Evolutionary conservation across 73 alveolate genomes (phyloP).

Genomic region (Paramecium sexaurelia): DNA sequence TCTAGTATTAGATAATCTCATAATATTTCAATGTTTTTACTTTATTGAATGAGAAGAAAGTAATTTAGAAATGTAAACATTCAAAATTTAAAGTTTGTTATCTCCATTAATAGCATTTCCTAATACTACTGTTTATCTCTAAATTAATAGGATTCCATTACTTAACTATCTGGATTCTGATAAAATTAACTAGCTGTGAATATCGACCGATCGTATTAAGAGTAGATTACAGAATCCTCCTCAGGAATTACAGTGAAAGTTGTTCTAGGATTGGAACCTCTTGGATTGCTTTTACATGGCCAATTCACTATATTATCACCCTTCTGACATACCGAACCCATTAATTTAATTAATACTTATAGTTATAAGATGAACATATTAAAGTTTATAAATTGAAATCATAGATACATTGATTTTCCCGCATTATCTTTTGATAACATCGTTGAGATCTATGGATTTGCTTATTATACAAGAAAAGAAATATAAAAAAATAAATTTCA

Average conservation of each 20-base stretch:
- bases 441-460: too few species aligned
- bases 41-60: slow-evolving; percentile 38
- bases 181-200: slow-evolving; percentile 36
- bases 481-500: neutral
- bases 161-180: slow-evolving; percentile 28
- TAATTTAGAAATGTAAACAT: slow-evolving; percentile 1
- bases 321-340: slow-evolving; percentile 46
- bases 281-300: slow-evolving; percentile 9
- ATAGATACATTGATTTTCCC: neutral
- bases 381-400: neutral
- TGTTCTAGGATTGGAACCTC: neutral
- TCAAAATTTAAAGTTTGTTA: neutral
- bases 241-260: slow-evolving; percentile 44
- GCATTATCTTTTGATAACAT: neutral
- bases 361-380: neutral
- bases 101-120: neutral
- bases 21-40: neutral
- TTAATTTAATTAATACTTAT: neutral
- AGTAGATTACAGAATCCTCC: neutral
- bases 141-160: neutral
- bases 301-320: neutral
- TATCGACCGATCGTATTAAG: neutral
- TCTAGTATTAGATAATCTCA: neutral
- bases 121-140: neutral
- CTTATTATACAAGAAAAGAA: neutral